Base-by-base conservation (phyloP, 495 filamentous ascomycete genomes). In the Physcia stellaris region DNA sequence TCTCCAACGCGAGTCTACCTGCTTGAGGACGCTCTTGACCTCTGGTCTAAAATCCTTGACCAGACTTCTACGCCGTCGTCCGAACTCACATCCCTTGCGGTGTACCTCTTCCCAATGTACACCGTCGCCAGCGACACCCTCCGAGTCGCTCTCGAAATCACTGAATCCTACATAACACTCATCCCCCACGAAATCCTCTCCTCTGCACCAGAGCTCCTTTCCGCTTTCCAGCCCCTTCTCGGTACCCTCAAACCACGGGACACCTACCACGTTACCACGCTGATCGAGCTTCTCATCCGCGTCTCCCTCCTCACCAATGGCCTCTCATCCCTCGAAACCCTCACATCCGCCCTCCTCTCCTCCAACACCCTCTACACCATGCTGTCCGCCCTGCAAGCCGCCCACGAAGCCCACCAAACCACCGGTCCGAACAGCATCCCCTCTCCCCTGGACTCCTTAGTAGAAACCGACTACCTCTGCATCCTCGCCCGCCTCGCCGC, bases 1-100 rank as follows among this genome's bases (percentile, higher is more conserved):
- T 87, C 83, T 4, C 72, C 86, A 22, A 74, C 79, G 21, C 74
- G 82, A 45, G 54, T 92, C 5, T 90, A 93, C 50, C 76, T 96
- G 6, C 68, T 93, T 9, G 90, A 96, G 41, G 90, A 98, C 49
- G 83, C 86, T 0, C 63, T 98, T 10, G 86, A 94, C 22, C 71
- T 98, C 17, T 94, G 86, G 86, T 64, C 70, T 13, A 66, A 78
- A 1, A 70, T 94, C n/a, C 54, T 94, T 18, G 59, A 63, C 34
- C 78, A 90, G 46, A 83, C 79, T 15, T 67, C 71, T 4, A 55
- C 70, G 4, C 79, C 83, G 1, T 32, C 75, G 2, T 28, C 50
- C 11, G 78, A 77, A 3, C 63, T 94, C 12, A 56, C 86, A 4
- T 62, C 70, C 19, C 72, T 94, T 7, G 67, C 76, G 3, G 71